Evolutionary conservation across 2,329 filamentous ascomycete genomes (phyloP).

Genomic region (Escovopsis weberi): DNA sequence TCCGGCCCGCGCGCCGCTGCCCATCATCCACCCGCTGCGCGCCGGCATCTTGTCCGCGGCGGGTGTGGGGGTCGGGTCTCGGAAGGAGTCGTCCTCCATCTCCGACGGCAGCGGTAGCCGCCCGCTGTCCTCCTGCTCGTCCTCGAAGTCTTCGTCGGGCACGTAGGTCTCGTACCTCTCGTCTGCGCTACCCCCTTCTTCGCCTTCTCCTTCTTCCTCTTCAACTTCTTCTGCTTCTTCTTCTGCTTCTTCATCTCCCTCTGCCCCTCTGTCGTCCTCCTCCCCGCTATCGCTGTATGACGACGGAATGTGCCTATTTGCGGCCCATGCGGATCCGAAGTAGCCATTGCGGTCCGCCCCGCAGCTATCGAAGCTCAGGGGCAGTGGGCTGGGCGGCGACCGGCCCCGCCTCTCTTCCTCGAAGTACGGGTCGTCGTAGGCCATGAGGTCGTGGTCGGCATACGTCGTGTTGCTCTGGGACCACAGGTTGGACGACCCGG

Average conservation of each 20-base stretch:
- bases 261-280: constrained; percentile 6
- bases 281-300: constrained; percentile 23
- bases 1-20: background rate
- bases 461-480: constrained; percentile 24
- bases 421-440: constrained; percentile 31
- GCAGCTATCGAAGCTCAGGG: constrained; percentile 26
- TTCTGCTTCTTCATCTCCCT: too few species aligned
- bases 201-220: background rate
- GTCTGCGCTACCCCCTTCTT: too few species aligned
- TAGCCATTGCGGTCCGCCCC: constrained; percentile 14
- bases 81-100: background rate
- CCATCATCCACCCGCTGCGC: background rate
- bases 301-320: constrained; percentile 23
- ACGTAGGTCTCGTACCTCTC: background rate
- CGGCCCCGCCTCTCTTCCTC: constrained; percentile 26
- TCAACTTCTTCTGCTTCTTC: constrained; percentile 4
- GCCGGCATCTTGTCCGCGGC: constrained; percentile 2
- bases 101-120: background rate
- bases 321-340: constrained; percentile 23
- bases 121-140: too few species aligned
- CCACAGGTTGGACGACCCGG: constrained; percentile 30
- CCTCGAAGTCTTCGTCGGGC: too few species aligned
- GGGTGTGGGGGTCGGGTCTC: constrained; percentile 7
- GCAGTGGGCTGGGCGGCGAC: constrained; percentile 37
- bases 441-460: constrained; percentile 19